Conservation (phyloP, 345 rosid genomes). For the Melaleuca alternifolia region DNA sequence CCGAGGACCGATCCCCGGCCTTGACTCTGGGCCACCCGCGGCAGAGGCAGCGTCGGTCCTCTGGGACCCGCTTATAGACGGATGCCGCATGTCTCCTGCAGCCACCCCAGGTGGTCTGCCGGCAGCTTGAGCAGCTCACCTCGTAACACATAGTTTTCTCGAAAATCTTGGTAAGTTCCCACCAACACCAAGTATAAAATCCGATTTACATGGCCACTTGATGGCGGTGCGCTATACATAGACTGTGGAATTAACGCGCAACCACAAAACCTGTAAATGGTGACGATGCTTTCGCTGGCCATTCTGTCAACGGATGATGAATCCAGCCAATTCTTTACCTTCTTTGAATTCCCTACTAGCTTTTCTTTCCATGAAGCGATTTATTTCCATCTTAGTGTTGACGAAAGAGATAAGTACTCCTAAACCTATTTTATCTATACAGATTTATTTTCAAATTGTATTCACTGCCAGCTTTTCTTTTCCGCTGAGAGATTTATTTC, state of each 20-base stretch:
- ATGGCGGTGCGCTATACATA: too few relatives aligned
- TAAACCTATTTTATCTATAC: too few relatives aligned
- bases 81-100: conserved; percentile 29
- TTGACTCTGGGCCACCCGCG: conserved; percentile 28
- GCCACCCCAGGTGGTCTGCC: conserved; percentile 33
- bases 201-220: too few relatives aligned
- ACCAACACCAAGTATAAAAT: too few relatives aligned
- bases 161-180: too few relatives aligned
- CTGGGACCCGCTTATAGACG: conserved; percentile 12
- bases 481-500: too few relatives aligned
- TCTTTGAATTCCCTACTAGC: not conserved
- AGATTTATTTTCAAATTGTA: too few relatives aligned
- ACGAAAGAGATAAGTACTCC: too few relatives aligned
- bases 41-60: conserved; percentile 27
- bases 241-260: not conserved
- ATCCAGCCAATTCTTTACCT: not conserved
- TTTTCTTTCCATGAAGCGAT: not conserved
- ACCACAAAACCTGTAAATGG: too few relatives aligned
- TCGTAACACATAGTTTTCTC: conserved; percentile 21
- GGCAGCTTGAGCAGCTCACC: conserved; percentile 23
- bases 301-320: not conserved
- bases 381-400: not conserved
- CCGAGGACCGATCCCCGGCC: conserved; percentile 4
- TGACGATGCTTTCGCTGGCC: not conserved
- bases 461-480: too few relatives aligned